Evolutionary conservation across 805 yeast species (phyloP), one percentile per base, ranked within the genome.

Genomic region (Wickerhamomyces queroliae): DNA sequence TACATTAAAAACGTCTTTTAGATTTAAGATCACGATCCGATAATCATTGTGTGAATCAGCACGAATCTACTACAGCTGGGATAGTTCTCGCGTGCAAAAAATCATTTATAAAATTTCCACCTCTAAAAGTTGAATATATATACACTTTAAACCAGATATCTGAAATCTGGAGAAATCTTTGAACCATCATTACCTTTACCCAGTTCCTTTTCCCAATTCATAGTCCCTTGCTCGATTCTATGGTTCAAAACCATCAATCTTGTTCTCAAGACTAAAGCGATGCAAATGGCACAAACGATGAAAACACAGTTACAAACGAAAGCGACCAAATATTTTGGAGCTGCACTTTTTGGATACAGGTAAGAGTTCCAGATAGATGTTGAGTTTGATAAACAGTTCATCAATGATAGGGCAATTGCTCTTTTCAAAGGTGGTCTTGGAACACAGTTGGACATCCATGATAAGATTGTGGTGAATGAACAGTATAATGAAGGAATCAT

Each of bases 371-470:
- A 74, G 38, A 74, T 74, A 5, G 78, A 72, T 1, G 80, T 72
- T 7, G 78, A 69, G 52, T 76, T 75, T 19, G 77, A 70, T 36
- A 74, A 52, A 53, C 77, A 71, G 53, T 78, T 78, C 69, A 78
- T 72, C 42, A 73, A 48, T 1, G 80, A 78, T 48, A 76, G 56
- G 8, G 79, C 76, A 44, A 74, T 70, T 23, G 81, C 80, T 53
- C 83, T 63, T 54, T 77, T 76, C 42, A 74, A 61, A 7, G 81
- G 78, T 9, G 81, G 82, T 47, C 80, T 62, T 26, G 80, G 78
- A 31, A 70, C 64, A 43, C 73, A 69, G 48, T 73, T 72, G 3
- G 80, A 70, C 61, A 74, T 65, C 78, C 82, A 76, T 3, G 80
- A 62, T 33, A 74, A 58, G 35, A 70, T 70, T 6, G 70, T 65